These are phyloP conservation scores for Pleomassaria siparia DNA, from an alignment of 2,329 filamentous ascomycete genomes.

Conservation along the genomic window DNA sequence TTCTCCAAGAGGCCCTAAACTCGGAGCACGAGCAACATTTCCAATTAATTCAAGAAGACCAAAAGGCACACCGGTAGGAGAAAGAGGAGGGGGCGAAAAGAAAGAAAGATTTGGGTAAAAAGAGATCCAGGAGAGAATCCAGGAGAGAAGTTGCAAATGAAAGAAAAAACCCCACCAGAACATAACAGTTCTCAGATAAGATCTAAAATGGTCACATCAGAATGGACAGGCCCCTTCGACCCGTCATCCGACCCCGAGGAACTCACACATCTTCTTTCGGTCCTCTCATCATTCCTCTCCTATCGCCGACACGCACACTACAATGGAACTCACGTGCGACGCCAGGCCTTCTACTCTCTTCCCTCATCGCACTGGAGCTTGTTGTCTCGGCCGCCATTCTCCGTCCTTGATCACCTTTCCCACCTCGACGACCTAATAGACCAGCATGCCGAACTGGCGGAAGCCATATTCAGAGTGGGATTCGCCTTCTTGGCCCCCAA, in stretches of 20 bases:
- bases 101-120: too few species aligned
- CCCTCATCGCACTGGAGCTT: slow-evolving; percentile 82
- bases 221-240: slow-evolving; percentile 65
- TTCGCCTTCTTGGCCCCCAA: slow-evolving; percentile 38
- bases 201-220: slow-evolving; percentile 7
- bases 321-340: slow-evolving; percentile 85
- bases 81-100: too few species aligned
- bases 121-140: not conserved
- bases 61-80: too few species aligned
- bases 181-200: too few species aligned
- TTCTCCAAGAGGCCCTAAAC: too few species aligned
- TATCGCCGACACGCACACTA: slow-evolving; percentile 84
- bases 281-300: slow-evolving; percentile 89
- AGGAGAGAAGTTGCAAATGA: not conserved
- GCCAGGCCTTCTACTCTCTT: slow-evolving; percentile 90
- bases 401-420: slow-evolving; percentile 75
- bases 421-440: slow-evolving; percentile 87
- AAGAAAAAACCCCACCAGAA: too few species aligned
- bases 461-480: slow-evolving; percentile 66
- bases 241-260: slow-evolving; percentile 77
- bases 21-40: too few species aligned
- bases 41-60: too few species aligned
- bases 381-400: slow-evolving; percentile 79
- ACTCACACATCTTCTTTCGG: slow-evolving; percentile 73
- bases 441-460: slow-evolving; percentile 78